A percentile compares a stretch with the other conserved stretches of the same genome.
Conservation (phyloP, 129 eudicot species). For the Flaveria bidentis region DNA sequence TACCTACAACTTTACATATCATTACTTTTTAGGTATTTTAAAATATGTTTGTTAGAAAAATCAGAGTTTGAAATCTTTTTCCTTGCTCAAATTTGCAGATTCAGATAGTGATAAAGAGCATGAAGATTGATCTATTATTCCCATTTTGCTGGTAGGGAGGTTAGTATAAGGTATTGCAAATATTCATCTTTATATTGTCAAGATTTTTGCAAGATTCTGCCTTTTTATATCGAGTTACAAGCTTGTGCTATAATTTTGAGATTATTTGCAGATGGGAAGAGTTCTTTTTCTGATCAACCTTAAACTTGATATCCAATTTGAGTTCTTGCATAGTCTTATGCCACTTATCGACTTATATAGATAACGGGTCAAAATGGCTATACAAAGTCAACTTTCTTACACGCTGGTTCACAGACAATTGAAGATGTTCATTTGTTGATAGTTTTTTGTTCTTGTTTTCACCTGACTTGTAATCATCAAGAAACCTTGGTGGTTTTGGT, state of each 20-base stretch:
- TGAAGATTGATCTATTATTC: slow-evolving; percentile 63
- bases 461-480: slow-evolving; percentile 20
- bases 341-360: slow-evolving; percentile 25
- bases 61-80: neutral
- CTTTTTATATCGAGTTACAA: neutral
- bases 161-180: slow-evolving; percentile 29
- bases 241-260: neutral
- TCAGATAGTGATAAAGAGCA: slow-evolving; percentile 81
- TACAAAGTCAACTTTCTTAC: slow-evolving; percentile 34
- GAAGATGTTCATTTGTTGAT: slow-evolving; percentile 27
- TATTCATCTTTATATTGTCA: neutral
- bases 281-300: slow-evolving; percentile 28
- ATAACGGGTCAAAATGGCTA: slow-evolving; percentile 26
- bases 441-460: slow-evolving; percentile 16
- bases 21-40: neutral
- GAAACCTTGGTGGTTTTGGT: slow-evolving; percentile 40
- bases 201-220: neutral
- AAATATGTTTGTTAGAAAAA: neutral
- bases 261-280: slow-evolving; percentile 29
- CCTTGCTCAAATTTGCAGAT: slow-evolving; percentile 43
- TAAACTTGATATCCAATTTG: slow-evolving; percentile 25
- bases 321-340: slow-evolving; percentile 14
- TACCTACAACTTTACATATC: neutral
- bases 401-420: slow-evolving; percentile 29
- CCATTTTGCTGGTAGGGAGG: slow-evolving; percentile 22